Evolutionary conservation across 352 stramenopile species (phyloP).

Genomic region (Phytophthora vignae): DNA sequence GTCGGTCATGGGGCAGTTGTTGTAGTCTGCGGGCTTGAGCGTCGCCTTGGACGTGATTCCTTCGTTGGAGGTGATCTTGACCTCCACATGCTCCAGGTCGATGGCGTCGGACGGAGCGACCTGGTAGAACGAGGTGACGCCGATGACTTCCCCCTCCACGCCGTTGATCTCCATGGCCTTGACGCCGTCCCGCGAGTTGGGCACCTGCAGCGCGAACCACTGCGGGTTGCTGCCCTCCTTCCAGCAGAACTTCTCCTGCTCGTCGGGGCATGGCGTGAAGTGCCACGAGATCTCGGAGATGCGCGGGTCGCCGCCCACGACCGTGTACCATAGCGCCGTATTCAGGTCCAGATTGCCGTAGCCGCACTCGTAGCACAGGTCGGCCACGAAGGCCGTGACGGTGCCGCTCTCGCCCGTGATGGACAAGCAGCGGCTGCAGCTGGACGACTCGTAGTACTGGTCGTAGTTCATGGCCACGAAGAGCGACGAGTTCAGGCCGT

Average conservation of each 20-base stretch:
- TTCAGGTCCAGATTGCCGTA: slow-evolving; percentile 74
- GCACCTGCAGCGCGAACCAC: slow-evolving; percentile 71
- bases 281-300: slow-evolving; percentile 64
- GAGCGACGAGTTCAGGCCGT: slow-evolving; percentile 49
- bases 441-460: slow-evolving; percentile 62
- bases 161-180: slow-evolving; percentile 60
- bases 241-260: slow-evolving; percentile 70
- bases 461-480: slow-evolving; percentile 74
- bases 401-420: slow-evolving; percentile 55
- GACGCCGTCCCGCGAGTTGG: slow-evolving; percentile 61
- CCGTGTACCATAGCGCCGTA: slow-evolving; percentile 59
- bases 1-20: slow-evolving; percentile 49
- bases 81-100: slow-evolving; percentile 63
- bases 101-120: slow-evolving; percentile 39
- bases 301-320: slow-evolving; percentile 61
- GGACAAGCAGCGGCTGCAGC: slow-evolving; percentile 65
- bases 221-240: slow-evolving; percentile 73
- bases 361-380: slow-evolving; percentile 74
- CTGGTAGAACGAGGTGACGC: slow-evolving; percentile 93
- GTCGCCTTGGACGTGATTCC: slow-evolving; percentile 90
- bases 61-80: slow-evolving; percentile 87
- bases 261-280: slow-evolving; percentile 66
- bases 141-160: slow-evolving; percentile 50
- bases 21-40: slow-evolving; percentile 44
- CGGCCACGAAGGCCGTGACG: slow-evolving; percentile 59